Conservation (phyloP, 495 filamentous ascomycete genomes). For the Penicillium atrosanguineum region DNA sequence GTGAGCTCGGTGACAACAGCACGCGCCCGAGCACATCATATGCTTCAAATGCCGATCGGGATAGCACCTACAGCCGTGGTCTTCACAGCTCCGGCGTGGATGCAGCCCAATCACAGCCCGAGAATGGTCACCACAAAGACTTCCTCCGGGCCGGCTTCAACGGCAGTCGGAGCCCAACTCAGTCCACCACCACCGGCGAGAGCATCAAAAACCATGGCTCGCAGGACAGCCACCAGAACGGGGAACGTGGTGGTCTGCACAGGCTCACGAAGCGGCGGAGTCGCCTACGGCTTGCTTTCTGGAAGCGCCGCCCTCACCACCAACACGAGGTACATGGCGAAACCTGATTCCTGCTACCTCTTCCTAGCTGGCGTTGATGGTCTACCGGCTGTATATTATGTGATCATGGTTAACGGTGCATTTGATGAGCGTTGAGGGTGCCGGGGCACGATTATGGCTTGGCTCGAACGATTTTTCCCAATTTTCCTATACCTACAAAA, state of each 20-base stretch:
- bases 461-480: background rate
- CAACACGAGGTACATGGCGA: slow-evolving; percentile 40
- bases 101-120: slow-evolving; percentile 15
- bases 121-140: slow-evolving; percentile 29
- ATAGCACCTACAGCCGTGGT: slow-evolving; percentile 18
- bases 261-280: slow-evolving; percentile 40
- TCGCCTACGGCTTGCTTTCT: slow-evolving; percentile 46
- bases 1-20: slow-evolving; percentile 24
- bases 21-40: slow-evolving; percentile 34
- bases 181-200: slow-evolving; percentile 30
- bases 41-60: slow-evolving; percentile 18
- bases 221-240: slow-evolving; percentile 20
- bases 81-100: slow-evolving; percentile 11
- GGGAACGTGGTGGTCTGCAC: slow-evolving; percentile 15
- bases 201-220: slow-evolving; percentile 27
- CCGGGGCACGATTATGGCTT: slow-evolving; percentile 32
- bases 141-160: slow-evolving; percentile 23
- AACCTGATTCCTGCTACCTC: slow-evolving; percentile 23
- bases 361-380: slow-evolving; percentile 1
- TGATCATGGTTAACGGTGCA: slow-evolving; percentile 32
- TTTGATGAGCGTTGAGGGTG: slow-evolving; percentile 27
- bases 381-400: slow-evolving; percentile 21
- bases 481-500: background rate
- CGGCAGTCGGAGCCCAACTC: slow-evolving; percentile 28
- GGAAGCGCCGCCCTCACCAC: slow-evolving; percentile 40